Conservation (phyloP, 208 protist genomes). For the Leishmania guyanensis region DNA sequence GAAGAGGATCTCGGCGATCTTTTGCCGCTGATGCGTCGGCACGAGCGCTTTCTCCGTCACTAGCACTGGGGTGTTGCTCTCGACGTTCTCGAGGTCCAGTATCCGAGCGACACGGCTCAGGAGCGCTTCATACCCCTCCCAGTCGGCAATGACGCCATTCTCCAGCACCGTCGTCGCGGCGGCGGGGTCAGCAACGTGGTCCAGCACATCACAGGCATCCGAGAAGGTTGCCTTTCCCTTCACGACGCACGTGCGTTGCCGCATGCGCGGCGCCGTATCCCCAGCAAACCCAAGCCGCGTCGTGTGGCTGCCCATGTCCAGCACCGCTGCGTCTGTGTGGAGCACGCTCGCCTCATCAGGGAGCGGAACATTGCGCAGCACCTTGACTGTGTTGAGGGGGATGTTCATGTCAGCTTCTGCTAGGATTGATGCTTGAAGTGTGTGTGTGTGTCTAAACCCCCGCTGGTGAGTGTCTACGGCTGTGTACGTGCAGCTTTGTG, state of each 20-base stretch:
- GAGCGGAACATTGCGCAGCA: conserved; percentile 86
- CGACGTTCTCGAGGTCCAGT: conserved; percentile 53
- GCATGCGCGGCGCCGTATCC: conserved; percentile 81
- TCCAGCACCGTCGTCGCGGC: conserved; percentile 41
- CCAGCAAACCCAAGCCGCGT: conserved; percentile 87
- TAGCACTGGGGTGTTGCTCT: conserved; percentile 77
- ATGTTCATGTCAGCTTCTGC: conserved; percentile 65
- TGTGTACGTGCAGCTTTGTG: not conserved
- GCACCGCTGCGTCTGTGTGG: conserved; percentile 78
- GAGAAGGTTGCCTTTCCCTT: conserved; percentile 39
- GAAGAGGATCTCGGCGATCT: conserved; percentile 88
- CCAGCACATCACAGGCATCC: conserved; percentile 50
- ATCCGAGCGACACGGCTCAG: conserved; percentile 73
- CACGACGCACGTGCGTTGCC: conserved; percentile 72
- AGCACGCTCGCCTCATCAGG: conserved; percentile 84
- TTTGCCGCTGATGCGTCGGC: conserved; percentile 79
- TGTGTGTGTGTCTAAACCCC: not conserved
- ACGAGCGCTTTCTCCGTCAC: conserved; percentile 90
- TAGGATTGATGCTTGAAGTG: not conserved
- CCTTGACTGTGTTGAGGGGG: conserved; percentile 80
- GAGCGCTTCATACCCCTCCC: conserved; percentile 88
- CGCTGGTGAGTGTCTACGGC: not conserved
- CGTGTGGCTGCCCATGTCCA: conserved; percentile 86
- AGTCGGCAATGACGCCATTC: conserved; percentile 74
- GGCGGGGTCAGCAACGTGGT: conserved; percentile 16